Evolutionary conservation across 1,139 yeast genomes (phyloP).

Genomic region (Lodderomyces beijingensis): DNA sequence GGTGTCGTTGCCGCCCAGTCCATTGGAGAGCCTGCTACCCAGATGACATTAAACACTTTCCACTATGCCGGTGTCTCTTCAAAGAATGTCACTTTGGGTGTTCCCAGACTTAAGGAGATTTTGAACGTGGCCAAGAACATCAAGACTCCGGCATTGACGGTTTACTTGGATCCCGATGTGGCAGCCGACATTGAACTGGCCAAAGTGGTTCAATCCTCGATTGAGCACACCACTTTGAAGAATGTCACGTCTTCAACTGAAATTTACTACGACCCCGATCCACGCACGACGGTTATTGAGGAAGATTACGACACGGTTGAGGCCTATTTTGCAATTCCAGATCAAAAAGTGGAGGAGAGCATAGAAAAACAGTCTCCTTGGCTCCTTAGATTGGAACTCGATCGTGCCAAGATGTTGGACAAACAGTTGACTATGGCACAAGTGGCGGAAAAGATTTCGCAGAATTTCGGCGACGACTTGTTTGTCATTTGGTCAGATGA

Average conservation of each 20-base stretch:
- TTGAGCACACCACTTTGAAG: slow-evolving; percentile 91
- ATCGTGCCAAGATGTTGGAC: slow-evolving; percentile 98
- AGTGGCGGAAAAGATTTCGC: slow-evolving; percentile 94
- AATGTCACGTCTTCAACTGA: slow-evolving; percentile 98
- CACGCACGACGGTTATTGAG: slow-evolving; percentile 89
- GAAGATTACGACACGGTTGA: slow-evolving; percentile 97
- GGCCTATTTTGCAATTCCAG: slow-evolving; percentile 95
- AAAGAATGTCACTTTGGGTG: slow-evolving; percentile 98
- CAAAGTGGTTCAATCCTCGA: slow-evolving; percentile 91
- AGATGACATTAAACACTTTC: slow-evolving; percentile 98
- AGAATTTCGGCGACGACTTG: slow-evolving; percentile 89
- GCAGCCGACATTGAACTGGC: slow-evolving; percentile 91
- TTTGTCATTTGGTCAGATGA: slow-evolving; percentile 99
- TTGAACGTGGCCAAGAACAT: slow-evolving; percentile 96
- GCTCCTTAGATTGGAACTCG: slow-evolving; percentile 92
- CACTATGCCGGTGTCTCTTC: slow-evolving; percentile 99
- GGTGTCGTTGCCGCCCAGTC: slow-evolving; percentile 99
- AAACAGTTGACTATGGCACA: slow-evolving; percentile 97
- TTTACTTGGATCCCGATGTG: slow-evolving; percentile 74
- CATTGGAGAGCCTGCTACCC: slow-evolving; percentile 99
- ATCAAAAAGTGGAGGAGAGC: slow-evolving; percentile 92
- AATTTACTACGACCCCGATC: slow-evolving; percentile 97
- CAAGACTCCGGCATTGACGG: slow-evolving; percentile 97
- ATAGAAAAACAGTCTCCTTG: slow-evolving; percentile 96
- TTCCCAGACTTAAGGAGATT: slow-evolving; percentile 98